These are phyloP conservation scores for Phalaenopsis hybrid DNA, from an alignment of 116 monocot genomes.

Conservation along the genomic window DNA sequence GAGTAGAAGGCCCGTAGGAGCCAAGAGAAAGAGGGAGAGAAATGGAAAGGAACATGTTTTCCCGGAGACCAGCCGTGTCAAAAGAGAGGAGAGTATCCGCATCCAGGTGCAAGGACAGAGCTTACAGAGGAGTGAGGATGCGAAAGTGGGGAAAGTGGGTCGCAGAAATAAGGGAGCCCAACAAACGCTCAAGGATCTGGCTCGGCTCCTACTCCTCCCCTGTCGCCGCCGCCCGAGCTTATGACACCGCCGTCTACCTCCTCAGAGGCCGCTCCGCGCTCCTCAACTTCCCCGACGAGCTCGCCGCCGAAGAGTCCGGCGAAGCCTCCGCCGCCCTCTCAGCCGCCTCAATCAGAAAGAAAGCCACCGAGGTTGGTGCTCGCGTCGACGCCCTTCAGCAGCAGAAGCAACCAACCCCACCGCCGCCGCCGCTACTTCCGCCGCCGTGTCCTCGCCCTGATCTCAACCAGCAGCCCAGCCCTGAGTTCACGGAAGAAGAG, in stretches of 20 bases:
- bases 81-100: not conserved
- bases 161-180: slow-evolving; percentile 56
- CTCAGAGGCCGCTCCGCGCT: slow-evolving; percentile 44
- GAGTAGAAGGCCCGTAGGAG: no score
- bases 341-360: slow-evolving; percentile 36
- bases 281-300: slow-evolving; percentile 43
- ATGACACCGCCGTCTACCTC: slow-evolving; percentile 57
- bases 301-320: not conserved
- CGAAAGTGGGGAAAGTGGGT: slow-evolving; percentile 72
- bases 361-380: slow-evolving; percentile 42
- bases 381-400: slow-evolving; percentile 35
- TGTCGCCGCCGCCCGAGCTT: slow-evolving; percentile 52
- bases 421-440: not conserved
- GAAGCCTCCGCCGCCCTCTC: slow-evolving; percentile 7
- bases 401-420: not conserved
- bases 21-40: no score
- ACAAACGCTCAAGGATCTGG: slow-evolving; percentile 58
- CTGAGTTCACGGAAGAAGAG: slow-evolving; percentile 12
- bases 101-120: not conserved
- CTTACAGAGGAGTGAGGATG: slow-evolving; percentile 52
- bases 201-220: slow-evolving; percentile 63
- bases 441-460: slow-evolving; percentile 30
- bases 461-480: slow-evolving; percentile 44
- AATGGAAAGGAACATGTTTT: not conserved
- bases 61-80: not conserved